These are phyloP conservation scores for Cladosporium oxysporum DNA, from an alignment of 2,329 filamentous ascomycete species.

Conservation along the genomic window DNA sequence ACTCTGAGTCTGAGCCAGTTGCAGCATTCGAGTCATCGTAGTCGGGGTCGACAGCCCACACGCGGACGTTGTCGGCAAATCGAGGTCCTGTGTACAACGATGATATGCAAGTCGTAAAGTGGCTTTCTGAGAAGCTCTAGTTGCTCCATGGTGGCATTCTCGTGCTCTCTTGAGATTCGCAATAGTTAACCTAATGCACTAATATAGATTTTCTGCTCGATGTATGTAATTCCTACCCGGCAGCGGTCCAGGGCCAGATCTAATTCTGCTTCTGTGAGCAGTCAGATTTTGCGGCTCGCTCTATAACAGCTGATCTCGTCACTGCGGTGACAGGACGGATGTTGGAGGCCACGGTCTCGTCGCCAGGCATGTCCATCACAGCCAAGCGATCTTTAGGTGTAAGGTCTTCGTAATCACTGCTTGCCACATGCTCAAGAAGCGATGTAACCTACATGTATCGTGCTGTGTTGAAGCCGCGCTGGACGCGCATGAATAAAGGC, in stretches of 20 bases:
- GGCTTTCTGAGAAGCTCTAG: neutral
- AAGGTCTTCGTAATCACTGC: neutral
- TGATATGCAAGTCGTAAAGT: neutral
- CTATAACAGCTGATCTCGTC: neutral
- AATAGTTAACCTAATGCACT: neutral
- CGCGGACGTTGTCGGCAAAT: neutral
- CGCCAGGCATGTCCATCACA: neutral
- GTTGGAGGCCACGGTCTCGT: neutral
- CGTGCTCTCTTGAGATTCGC: neutral
- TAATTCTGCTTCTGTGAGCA: neutral
- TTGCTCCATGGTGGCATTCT: neutral
- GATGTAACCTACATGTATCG: neutral
- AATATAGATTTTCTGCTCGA: neutral
- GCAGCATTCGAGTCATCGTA: neutral
- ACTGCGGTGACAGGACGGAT: neutral
- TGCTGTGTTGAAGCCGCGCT: neutral
- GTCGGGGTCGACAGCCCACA: neutral
- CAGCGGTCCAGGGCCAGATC: neutral
- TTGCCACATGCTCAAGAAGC: neutral
- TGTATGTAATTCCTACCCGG: neutral
- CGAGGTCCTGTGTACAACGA: neutral
- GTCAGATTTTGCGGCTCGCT: neutral
- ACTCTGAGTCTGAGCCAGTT: neutral
- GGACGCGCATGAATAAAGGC: neutral
- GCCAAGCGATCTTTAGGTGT: neutral